Base-by-base conservation (phyloP, 2,329 filamentous ascomycete species). In the Laburnicola sp. region DNA sequence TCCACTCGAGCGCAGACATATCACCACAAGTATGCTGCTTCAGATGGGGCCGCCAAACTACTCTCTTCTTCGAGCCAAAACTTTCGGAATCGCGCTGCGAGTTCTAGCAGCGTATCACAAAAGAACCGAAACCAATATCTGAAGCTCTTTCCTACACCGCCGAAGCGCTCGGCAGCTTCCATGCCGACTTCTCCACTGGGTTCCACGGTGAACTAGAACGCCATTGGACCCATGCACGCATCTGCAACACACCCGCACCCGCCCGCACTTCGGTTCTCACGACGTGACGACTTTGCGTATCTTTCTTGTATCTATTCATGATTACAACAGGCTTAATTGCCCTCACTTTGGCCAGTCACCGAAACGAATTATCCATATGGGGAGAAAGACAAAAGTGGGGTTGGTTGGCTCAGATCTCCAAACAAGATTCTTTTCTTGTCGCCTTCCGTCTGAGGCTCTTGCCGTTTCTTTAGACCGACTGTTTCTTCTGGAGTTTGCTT, bases 131-230 rank as follows among this genome's bases (percentile, higher is more conserved):
- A 51, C 38, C 58, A 58, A 28, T 60, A 65, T 48, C 54, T 74
- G 11, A 69, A 64, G 38, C 62, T 74, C 23, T 74, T 74, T 32
- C 71, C 71, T 3, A 51, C 62, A 37, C 69, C 71, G 43, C 68
- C 62, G 10, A 67, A 56, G 42, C 42, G 45, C 57, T 37, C 62
- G 54, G 16, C 50, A 48, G 22, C 45, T 48, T 6, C 57, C 44
- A 44, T 50, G 39, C 26, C 58, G 11, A 37, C 32, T n/a, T 46
- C 57, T 30, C 41, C 47, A n/a, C 25, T 44, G 32, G n/a, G 16
- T 25, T 25, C 35, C 28, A 28, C 21, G 22, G n/a, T 27, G 6
- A 16, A 39, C 36, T 35, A 34, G 11, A 27, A 16, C 37, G 8
- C 25, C 25, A 3, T 4, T 53, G 6, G 30, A 31, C 16, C 30